Percentiles rank a stretch among this genome's conserved stretches.
These are phyloP conservation scores for Talaromyces albobiverticillius DNA, from an alignment of 2,329 filamentous ascomycete genomes.

Conservation along the genomic window DNA sequence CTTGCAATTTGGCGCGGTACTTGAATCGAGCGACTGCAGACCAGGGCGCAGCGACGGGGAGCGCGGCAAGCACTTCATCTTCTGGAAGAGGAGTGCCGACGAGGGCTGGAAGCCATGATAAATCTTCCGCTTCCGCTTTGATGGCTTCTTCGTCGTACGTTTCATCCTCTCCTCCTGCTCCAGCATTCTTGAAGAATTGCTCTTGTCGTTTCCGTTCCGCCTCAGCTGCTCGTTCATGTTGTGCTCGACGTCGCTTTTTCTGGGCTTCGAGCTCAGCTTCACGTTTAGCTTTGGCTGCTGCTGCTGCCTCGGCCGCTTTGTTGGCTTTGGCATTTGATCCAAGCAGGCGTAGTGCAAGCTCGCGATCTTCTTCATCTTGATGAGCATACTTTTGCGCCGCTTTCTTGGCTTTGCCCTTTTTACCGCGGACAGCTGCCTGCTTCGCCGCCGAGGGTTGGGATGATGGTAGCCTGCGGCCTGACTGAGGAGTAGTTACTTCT, in stretches of 20 bases:
- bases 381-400: slow-evolving; percentile 84
- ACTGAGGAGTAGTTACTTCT: slow-evolving; percentile 1
- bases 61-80: slow-evolving; percentile 67
- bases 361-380: slow-evolving; percentile 91
- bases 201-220: slow-evolving; percentile 63
- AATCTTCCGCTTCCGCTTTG: slow-evolving; percentile 47
- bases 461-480: neutral
- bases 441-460: slow-evolving; percentile 9
- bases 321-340: slow-evolving; percentile 63
- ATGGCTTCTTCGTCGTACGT: slow-evolving; percentile 55
- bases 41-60: slow-evolving; percentile 64
- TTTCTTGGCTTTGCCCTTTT: slow-evolving; percentile 81
- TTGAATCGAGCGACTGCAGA: slow-evolving; percentile 67
- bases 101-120: slow-evolving; percentile 62
- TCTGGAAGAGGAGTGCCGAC: slow-evolving; percentile 74
- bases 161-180: slow-evolving; percentile 40
- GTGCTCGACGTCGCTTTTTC: slow-evolving; percentile 71
- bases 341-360: slow-evolving; percentile 79
- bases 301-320: slow-evolving; percentile 59
- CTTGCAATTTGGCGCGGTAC: slow-evolving; percentile 94
- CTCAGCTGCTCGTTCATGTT: slow-evolving; percentile 74
- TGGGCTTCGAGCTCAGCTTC: slow-evolving; percentile 71
- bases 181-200: slow-evolving; percentile 64
- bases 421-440: slow-evolving; percentile 55
- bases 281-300: slow-evolving; percentile 60